Evolutionary conservation across 2,329 filamentous ascomycete species (phyloP).

Genomic region (Leptoxyphium fumago): DNA sequence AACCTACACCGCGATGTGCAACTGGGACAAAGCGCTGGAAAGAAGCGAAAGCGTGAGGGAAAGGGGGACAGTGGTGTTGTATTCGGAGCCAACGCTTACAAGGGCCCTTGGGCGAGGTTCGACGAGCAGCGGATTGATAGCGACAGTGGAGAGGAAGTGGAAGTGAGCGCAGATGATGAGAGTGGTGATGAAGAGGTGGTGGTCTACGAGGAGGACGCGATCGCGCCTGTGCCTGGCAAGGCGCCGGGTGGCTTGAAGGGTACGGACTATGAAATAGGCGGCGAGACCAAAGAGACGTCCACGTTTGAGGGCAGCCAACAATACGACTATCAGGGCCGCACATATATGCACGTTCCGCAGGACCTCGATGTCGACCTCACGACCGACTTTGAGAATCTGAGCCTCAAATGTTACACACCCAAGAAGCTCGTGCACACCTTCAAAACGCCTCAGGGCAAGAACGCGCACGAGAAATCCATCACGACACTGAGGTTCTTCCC

Average conservation of each 20-base stretch:
- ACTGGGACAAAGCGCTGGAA: constrained; percentile 34
- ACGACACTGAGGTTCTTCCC: constrained; percentile 87
- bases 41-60: constrained; percentile 66
- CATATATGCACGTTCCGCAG: constrained; percentile 94
- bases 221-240: constrained; percentile 41
- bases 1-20: constrained; percentile 71
- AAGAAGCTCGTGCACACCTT: constrained; percentile 89
- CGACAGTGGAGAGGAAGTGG: constrained; percentile 54
- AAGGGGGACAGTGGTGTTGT: constrained; percentile 75
- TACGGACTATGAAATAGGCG: constrained; percentile 35
- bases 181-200: constrained; percentile 65
- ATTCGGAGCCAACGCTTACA: constrained; percentile 75
- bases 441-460: constrained; percentile 48
- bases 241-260: constrained; percentile 28
- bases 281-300: constrained; percentile 51
- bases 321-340: constrained; percentile 86
- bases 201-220: constrained; percentile 61
- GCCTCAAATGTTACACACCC: constrained; percentile 50
- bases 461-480: constrained; percentile 54
- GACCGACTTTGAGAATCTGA: constrained; percentile 59
- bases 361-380: constrained; percentile 72
- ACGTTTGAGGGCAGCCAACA: constrained; percentile 72
- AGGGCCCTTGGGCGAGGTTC: constrained; percentile 90
- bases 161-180: constrained; percentile 59
- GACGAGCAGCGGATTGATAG: constrained; percentile 56